These are phyloP conservation scores for Saccharum spontaneum DNA, from an alignment of 176 grass and related monocot genomes.

Conservation along the genomic window DNA sequence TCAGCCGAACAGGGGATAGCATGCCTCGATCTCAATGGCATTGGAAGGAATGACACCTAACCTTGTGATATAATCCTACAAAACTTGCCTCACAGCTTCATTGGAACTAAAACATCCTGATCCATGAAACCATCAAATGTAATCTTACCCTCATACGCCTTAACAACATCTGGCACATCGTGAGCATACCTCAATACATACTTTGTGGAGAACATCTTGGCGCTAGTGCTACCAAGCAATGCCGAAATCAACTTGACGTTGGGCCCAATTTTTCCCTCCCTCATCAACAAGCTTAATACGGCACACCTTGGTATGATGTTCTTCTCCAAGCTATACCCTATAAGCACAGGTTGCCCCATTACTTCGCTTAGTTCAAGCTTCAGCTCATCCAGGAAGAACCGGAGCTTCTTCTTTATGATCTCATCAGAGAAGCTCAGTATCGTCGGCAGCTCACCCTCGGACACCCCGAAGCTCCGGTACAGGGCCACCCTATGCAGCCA, in stretches of 20 bases:
- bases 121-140: slow-evolving; percentile 41
- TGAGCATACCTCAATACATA: slow-evolving; percentile 34
- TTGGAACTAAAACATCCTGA: background rate
- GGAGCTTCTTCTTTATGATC: slow-evolving; percentile 12
- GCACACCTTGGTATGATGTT: slow-evolving; percentile 41
- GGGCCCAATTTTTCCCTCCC: slow-evolving; percentile 34
- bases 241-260: background rate
- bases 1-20: no score
- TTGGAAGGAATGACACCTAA: slow-evolving; percentile 1
- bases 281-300: slow-evolving; percentile 43
- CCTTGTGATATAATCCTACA: background rate
- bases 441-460: slow-evolving; percentile 28
- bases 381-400: slow-evolving; percentile 35
- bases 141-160: slow-evolving; percentile 47
- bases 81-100: background rate
- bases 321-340: slow-evolving; percentile 45
- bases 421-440: slow-evolving; percentile 13
- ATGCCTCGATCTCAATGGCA: slow-evolving; percentile 15
- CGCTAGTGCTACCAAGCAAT: background rate
- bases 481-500: slow-evolving; percentile 39
- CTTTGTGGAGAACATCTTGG: background rate
- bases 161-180: slow-evolving; percentile 45
- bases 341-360: background rate
- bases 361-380: slow-evolving; percentile 28
- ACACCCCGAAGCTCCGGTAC: slow-evolving; percentile 39